Conservation (phyloP, 176 grass and related monocot species). For the Lolium perenne region DNA sequence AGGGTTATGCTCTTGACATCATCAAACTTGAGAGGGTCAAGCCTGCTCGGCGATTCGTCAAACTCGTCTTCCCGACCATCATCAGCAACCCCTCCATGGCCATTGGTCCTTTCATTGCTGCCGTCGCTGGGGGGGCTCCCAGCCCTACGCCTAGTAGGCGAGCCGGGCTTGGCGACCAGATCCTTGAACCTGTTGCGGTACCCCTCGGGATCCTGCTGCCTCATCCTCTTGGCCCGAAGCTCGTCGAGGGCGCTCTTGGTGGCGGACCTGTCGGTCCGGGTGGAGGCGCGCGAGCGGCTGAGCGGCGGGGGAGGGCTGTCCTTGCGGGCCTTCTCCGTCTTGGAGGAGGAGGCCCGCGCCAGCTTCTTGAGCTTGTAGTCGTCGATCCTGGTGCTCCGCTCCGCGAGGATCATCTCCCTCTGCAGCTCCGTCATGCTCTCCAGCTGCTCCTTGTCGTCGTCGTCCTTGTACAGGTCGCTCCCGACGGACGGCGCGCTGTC, state of each 20-base stretch:
- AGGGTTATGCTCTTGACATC: conserved; percentile 86
- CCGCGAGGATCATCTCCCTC: conserved; percentile 74
- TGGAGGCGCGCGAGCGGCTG: conserved; percentile 47
- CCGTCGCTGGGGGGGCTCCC: conserved; percentile 67
- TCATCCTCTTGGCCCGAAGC: conserved; percentile 65
- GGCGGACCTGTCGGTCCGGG: conserved; percentile 56
- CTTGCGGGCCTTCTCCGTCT: conserved; percentile 59
- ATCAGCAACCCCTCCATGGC: conserved; percentile 48
- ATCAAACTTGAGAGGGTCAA: conserved; percentile 76
- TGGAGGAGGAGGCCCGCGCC: conserved; percentile 62
- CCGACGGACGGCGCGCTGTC: conserved; percentile 81
- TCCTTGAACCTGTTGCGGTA: conserved; percentile 62
- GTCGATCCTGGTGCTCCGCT: conserved; percentile 56
- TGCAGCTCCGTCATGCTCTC: conserved; percentile 79
- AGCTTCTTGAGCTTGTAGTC: conserved; percentile 85
- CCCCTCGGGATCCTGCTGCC: conserved; percentile 64
- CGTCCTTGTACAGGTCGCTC: conserved; percentile 94
- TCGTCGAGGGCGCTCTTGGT: conserved; percentile 69
- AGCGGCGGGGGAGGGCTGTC: conserved; percentile 67
- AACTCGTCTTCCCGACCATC: conserved; percentile 81
- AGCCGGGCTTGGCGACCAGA: conserved; percentile 41
- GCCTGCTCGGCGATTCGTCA: conserved; percentile 62
- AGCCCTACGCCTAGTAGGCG: conserved; percentile 44
- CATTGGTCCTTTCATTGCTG: conserved; percentile 65
- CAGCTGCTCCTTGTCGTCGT: conserved; percentile 81